phyloP scores from a whole-genome alignment of 768 basidiomycete genomes.

The Lactarius sp. region DNA sequence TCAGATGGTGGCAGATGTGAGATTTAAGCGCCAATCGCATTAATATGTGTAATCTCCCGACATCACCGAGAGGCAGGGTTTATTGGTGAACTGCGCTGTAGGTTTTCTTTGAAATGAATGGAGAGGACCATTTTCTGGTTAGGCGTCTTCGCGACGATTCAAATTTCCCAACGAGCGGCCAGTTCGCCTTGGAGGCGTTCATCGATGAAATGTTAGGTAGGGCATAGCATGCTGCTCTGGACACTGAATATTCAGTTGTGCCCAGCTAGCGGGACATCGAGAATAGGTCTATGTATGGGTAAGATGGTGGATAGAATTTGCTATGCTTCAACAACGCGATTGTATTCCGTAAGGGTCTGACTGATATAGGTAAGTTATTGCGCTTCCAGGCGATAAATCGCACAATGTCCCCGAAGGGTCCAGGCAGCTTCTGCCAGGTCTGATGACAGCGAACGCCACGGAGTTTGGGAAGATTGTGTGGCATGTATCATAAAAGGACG shows the following conservation, averaged over 20 bases:
- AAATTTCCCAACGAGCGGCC: not conserved
- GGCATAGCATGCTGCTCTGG: not conserved
- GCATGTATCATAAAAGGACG: not conserved
- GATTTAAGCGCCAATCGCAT: not conserved
- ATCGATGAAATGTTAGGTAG: conserved; percentile 7
- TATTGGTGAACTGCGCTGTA: not conserved
- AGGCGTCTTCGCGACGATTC: not conserved
- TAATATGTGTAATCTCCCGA: not conserved
- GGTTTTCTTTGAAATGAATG: not conserved
- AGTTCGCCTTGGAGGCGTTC: not conserved
- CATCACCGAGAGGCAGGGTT: not conserved
- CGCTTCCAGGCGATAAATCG: conserved; percentile 14
- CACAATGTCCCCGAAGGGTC: not conserved
- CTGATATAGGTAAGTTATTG: not conserved
- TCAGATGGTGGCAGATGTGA: conserved; percentile 2
- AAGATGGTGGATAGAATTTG: not conserved
- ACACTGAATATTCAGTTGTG: not conserved
- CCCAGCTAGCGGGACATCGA: not conserved
- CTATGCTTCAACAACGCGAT: not conserved
- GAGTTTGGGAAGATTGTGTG: conserved; percentile 16
- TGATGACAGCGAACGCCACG: conserved; percentile 20
- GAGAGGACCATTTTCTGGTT: not conserved
- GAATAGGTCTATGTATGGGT: not conserved
- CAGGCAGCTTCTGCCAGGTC: not conserved
- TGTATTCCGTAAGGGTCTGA: not conserved